These are phyloP conservation scores for Cladosporium halotolerans DNA, from an alignment of 2,329 filamentous ascomycete genomes.

Conservation along the genomic window DNA sequence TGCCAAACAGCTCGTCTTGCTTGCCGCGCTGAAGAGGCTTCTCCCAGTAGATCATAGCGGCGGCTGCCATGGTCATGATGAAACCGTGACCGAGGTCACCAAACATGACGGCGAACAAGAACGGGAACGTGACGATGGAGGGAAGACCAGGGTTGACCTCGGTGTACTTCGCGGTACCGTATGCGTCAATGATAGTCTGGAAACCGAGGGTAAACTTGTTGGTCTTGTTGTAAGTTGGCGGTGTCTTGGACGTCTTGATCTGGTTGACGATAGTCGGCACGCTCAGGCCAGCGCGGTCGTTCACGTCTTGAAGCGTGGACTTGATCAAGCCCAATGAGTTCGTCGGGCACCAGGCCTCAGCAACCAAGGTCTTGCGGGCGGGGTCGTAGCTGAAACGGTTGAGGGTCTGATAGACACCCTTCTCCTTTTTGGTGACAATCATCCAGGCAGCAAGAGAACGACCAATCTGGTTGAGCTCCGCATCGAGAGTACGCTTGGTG, in stretches of 20 bases:
- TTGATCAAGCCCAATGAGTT: conserved; percentile 85
- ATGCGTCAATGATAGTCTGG: conserved; percentile 98
- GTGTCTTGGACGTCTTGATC: conserved; percentile 93
- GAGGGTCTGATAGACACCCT: conserved; percentile 90
- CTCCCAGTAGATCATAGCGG: conserved; percentile 96
- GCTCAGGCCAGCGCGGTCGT: conserved; percentile 89
- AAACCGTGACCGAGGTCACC: conserved; percentile 92
- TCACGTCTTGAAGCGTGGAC: conserved; percentile 91
- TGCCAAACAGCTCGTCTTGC: conserved; percentile 92
- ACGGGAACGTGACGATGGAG: conserved; percentile 97
- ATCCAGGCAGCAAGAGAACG: conserved; percentile 93
- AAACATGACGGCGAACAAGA: conserved; percentile 99
- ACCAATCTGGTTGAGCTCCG: conserved; percentile 87
- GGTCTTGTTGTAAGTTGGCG: conserved; percentile 93
- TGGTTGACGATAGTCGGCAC: conserved; percentile 98
- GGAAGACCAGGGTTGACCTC: conserved; percentile 95
- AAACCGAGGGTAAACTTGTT: conserved; percentile 98
- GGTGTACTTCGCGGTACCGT: conserved; percentile 93
- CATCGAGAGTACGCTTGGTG: conserved; percentile 89
- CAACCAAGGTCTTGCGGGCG: conserved; percentile 90
- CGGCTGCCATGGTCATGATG: conserved; percentile 77
- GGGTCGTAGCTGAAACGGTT: conserved; percentile 97
- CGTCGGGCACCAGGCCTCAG: conserved; percentile 94
- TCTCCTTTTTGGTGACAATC: conserved; percentile 96
- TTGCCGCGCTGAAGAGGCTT: conserved; percentile 76